phyloP scores from a whole-genome alignment of 805 yeast species.

The Myxozyma mucilagina region DNA sequence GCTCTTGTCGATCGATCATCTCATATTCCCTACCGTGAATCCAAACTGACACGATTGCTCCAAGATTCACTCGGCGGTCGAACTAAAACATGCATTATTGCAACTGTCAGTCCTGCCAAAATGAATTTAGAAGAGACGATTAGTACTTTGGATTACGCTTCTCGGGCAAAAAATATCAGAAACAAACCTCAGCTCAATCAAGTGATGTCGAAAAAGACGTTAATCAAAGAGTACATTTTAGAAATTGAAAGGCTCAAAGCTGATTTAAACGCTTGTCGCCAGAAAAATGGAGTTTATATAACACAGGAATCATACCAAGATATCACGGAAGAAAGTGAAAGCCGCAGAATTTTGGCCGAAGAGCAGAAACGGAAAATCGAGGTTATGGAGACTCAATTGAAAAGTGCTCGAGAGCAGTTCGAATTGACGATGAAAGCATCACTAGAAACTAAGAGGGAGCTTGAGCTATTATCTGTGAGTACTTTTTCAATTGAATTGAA shows the following conservation, averaged over 20 bases:
- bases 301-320: constrained; percentile 52
- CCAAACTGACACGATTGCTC: constrained; percentile 72
- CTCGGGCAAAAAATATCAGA: constrained; percentile 77
- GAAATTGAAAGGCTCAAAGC: constrained; percentile 58
- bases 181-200: constrained; percentile 69
- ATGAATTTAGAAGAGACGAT: constrained; percentile 77
- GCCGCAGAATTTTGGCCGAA: constrained; percentile 50
- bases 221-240: constrained; percentile 54
- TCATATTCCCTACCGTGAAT: constrained; percentile 85
- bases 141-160: constrained; percentile 84
- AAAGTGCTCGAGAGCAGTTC: constrained; percentile 45
- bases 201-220: constrained; percentile 57
- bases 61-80: constrained; percentile 87
- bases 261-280: constrained; percentile 63
- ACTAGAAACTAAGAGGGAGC: constrained; percentile 31
- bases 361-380: constrained; percentile 53
- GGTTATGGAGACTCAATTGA: constrained; percentile 51
- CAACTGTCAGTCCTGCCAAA: constrained; percentile 82
- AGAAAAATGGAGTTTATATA: constrained; percentile 66
- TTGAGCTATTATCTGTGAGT: constrained; percentile 25
- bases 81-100: constrained; percentile 82
- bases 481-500: background rate
- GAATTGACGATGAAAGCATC: constrained; percentile 43
- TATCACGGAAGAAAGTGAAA: constrained; percentile 50
- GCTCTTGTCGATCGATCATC: constrained; percentile 59